Evolutionary conservation across 2,329 filamentous ascomycete species (phyloP).

Genomic region (Aspergillus awamori): DNA sequence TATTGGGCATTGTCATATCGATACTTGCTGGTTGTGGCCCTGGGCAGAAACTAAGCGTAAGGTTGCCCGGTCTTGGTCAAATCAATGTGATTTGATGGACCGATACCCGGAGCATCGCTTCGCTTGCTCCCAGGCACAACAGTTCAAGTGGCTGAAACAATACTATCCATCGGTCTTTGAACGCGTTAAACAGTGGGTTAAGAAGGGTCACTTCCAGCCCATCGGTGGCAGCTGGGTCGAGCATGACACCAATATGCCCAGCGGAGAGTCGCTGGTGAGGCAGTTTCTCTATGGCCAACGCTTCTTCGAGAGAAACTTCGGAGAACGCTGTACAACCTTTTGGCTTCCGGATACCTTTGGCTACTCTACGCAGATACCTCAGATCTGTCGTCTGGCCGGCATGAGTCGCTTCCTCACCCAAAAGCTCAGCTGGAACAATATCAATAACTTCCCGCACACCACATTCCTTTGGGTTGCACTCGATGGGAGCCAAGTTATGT

Average conservation of each 20-base stretch:
- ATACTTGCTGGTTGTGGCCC: constrained; percentile 98
- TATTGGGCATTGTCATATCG: constrained; percentile 96
- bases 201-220: constrained; percentile 86
- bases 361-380: constrained; percentile 91
- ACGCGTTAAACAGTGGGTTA: constrained; percentile 87
- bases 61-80: constrained; percentile 93
- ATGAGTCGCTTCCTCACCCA: constrained; percentile 98
- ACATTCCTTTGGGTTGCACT: constrained; percentile 98
- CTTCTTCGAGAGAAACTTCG: constrained; percentile 92
- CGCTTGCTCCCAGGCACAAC: constrained; percentile 89
- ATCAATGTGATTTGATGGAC: constrained; percentile 93
- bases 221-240: constrained; percentile 99
- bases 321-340: constrained; percentile 84
- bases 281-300: constrained; percentile 96
- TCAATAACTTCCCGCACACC: constrained; percentile 97
- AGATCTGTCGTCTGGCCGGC: constrained; percentile 88
- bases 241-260: constrained; percentile 96
- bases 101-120: constrained; percentile 93
- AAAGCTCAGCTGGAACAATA: constrained; percentile 99
- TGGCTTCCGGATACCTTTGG: constrained; percentile 99
- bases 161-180: constrained; percentile 87
- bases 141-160: constrained; percentile 95
- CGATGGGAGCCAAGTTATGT: constrained; percentile 94
- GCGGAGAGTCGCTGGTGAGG: constrained; percentile 87
- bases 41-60: constrained; percentile 98